Evolutionary conservation across 1,284 basidiomycete genomes (phyloP).

Genomic region (Flammula alnicola): DNA sequence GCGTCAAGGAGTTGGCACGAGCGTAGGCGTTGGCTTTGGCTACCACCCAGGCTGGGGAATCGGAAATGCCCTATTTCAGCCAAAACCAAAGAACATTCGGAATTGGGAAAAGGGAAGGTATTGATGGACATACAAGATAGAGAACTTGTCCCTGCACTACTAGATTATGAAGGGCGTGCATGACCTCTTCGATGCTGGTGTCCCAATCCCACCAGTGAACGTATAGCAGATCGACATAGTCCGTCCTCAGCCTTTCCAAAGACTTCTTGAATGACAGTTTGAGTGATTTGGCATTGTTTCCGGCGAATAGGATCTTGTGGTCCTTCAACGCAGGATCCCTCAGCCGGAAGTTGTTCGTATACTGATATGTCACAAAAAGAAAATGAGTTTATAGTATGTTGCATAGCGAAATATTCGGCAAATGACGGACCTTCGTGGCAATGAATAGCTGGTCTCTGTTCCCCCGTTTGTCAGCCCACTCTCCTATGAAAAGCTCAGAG

Average conservation of each 20-base stretch:
- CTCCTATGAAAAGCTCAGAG: slow-evolving; percentile 58
- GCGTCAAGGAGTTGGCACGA: slow-evolving; percentile 44
- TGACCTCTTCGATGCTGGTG: slow-evolving; percentile 58
- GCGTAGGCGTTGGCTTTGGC: slow-evolving; percentile 40
- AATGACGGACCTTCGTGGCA: slow-evolving; percentile 51
- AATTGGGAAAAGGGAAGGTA: not conserved
- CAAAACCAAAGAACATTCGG: not conserved
- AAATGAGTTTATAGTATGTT: not conserved
- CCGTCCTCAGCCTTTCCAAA: slow-evolving; percentile 58
- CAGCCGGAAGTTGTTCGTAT: slow-evolving; percentile 35
- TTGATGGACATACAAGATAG: slow-evolving; percentile 3
- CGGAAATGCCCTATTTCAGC: slow-evolving; percentile 32
- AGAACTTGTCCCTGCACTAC: slow-evolving; percentile 5
- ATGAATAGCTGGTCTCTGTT: slow-evolving; percentile 60
- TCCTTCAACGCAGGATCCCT: slow-evolving; percentile 22
- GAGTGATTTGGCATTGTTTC: slow-evolving; percentile 52
- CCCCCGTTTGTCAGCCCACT: slow-evolving; percentile 55
- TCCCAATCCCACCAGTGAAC: slow-evolving; percentile 56
- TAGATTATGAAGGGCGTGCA: slow-evolving; percentile 47
- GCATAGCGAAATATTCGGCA: not conserved
- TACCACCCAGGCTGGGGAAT: slow-evolving; percentile 42
- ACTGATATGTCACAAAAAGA: slow-evolving; percentile 33
- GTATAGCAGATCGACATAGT: slow-evolving; percentile 50
- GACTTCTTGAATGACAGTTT: slow-evolving; percentile 47
- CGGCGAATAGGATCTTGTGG: slow-evolving; percentile 47